Evolutionary conservation across 768 basidiomycete species (phyloP), one percentile per base, ranked within the genome.

Genomic region (Trametes sanguinea): DNA sequence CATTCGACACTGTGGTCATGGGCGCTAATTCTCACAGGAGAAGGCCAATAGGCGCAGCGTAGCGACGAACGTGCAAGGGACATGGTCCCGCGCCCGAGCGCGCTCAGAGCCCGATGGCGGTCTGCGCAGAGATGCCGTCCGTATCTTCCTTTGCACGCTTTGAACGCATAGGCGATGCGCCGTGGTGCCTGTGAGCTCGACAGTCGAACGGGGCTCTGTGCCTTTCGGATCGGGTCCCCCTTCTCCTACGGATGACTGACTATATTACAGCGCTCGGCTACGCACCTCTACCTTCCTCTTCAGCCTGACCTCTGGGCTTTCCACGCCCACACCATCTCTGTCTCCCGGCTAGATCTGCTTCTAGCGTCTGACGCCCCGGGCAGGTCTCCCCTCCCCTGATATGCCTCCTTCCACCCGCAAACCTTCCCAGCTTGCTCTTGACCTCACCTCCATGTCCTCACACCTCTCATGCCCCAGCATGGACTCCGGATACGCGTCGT

Each of bases 61-160:
- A 16, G 13, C 37, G 57, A 65, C 65, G 65, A 65, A 65, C 65
- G 65, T 65, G 65, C 61, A 27, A 59, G 53, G 61, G 35, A 51
- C 54, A 30, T 4, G 6, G 14, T 39, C 29, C 5, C 13, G 17
- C 48, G 40, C 39, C 42, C 42, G 42, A 43, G 42, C 42, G 42
- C 42, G 42, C 42, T 5, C 8, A 17, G 10, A 9, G 30, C 3
- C n/a, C 48, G 33, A 3, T 46, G 42, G 42, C 42, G 42, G 53
- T 8, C 30, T 45, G 54, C 43, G 14, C 29, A 32, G 35, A 11
- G 27, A 10, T 10, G 40, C 37, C 30, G 42, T 30, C 56, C 47
- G 6, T 29, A 35, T 52, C 58, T 14, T 37, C 58, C 6, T 45
- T 16, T 29, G n/a, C 11, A 27, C 33, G 29, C 9, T 16, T 56